Evolutionary conservation across 164 flowering plant species (phyloP), one percentile per base, ranked within the genome.

Genomic region (Berberis vulgaris): DNA sequence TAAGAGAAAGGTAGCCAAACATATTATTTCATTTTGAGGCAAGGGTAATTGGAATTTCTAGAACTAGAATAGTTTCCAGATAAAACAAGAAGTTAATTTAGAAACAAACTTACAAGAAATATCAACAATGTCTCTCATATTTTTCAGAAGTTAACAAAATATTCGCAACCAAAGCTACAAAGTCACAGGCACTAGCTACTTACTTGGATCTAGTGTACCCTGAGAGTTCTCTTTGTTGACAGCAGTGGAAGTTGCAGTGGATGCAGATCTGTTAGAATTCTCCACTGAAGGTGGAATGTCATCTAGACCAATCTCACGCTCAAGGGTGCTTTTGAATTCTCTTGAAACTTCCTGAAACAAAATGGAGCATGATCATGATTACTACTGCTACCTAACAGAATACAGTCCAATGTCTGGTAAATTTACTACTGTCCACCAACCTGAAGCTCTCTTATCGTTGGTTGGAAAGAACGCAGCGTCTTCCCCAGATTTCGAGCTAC

Each of bases 361-460:
- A 57, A 41, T 4, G 38, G 57, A 63, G 3, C 26, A 68, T 47
- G 4, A 66, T 47, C 40, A 38, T 59, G 43, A 26, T 65, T 10
- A 54, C 42, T 50, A 65, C 38, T 45, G 41, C 57, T 41, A 52
- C 43, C 57, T 54, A n/a, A 11, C 54, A 61, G 13, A 8, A 62
- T 7, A 7, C 13, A 50, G 47, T 45, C 54, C 61, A 39, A 50
- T 46, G 26, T 11, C 40, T 61, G 63, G 2, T 43, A 61, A 50
- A 57, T 39, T 41, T 57, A 67, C 26, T 26, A 63, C 43, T n/a
- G 59, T 41, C 47, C 11, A 67, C 67, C 62, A 8, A 84, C 99
- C 96, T 94, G 99, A 72, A 94, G 92, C 74, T 94, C 99, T 68
- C 83, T 81, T 65, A 94, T 91, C 45, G 99, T 94, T 26, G 99